phyloP scores from a whole-genome alignment of 78 protist genomes.

The Diacronema lutheri region DNA sequence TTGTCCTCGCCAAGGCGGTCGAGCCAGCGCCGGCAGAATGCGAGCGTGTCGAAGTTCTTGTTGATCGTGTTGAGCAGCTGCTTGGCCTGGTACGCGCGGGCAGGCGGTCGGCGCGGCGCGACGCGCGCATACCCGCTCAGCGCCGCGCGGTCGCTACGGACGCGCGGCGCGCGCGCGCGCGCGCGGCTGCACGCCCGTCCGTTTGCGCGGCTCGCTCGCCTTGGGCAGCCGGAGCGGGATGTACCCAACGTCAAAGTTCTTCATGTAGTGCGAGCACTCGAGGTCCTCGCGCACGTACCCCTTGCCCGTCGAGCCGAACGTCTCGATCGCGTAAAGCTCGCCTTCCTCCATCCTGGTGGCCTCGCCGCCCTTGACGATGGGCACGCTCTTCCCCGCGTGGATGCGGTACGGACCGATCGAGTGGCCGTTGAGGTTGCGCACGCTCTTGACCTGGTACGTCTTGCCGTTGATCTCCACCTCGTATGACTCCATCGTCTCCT shows the following conservation, averaged over 20 bases:
- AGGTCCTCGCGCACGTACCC: conserved; percentile 78
- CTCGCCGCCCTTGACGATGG: conserved; percentile 85
- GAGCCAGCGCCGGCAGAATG: conserved; percentile 91
- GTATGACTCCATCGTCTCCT: conserved; percentile 95
- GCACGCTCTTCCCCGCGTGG: conserved; percentile 96
- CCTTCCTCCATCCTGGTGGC: conserved; percentile 87
- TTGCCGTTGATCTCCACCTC: conserved; percentile 94
- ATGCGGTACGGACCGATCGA: conserved; percentile 79
- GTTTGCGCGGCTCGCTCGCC: too few species aligned
- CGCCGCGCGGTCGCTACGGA: neutral
- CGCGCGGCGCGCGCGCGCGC: too few species aligned
- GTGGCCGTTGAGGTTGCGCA: conserved; percentile 96
- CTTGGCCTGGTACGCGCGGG: conserved; percentile 50
- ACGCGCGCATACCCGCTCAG: too few species aligned
- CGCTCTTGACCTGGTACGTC: conserved; percentile 72
- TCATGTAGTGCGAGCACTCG: conserved; percentile 95
- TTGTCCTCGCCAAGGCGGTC: conserved; percentile 38
- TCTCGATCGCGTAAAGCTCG: conserved; percentile 98
- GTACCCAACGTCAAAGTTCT: conserved; percentile 34
- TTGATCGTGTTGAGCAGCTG: conserved; percentile 76
- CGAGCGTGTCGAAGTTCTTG: conserved; percentile 90
- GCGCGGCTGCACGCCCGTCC: too few species aligned
- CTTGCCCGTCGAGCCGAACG: conserved; percentile 97
- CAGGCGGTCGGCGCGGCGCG: too few species aligned
- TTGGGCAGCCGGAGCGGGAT: conserved; percentile 22